These are phyloP conservation scores for Leccinum boreale DNA, from an alignment of 768 basidiomycete species.

Conservation along the genomic window DNA sequence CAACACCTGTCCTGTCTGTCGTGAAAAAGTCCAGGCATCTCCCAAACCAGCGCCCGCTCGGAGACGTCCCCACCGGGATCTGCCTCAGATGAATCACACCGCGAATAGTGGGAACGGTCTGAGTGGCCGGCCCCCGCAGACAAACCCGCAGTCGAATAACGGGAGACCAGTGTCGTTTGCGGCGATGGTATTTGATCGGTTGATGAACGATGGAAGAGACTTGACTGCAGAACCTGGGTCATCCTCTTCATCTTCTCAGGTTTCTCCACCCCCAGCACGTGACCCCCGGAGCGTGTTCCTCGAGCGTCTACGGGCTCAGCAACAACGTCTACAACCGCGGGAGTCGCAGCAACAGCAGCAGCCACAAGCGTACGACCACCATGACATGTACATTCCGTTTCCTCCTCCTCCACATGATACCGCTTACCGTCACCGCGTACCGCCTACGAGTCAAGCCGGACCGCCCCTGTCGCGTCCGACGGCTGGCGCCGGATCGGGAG, in stretches of 20 bases:
- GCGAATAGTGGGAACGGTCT: background rate
- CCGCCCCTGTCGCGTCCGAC: slow-evolving; percentile 3
- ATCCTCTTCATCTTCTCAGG: slow-evolving; percentile 1
- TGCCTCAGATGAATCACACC: slow-evolving; percentile 11
- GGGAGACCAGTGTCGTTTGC: slow-evolving; percentile 17
- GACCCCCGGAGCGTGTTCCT: slow-evolving; percentile 8
- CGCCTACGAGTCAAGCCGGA: slow-evolving; percentile 10
- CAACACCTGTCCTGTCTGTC: slow-evolving; percentile 79
- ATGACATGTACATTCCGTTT: background rate
- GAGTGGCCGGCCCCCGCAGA: slow-evolving; percentile 3
- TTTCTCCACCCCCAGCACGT: background rate
- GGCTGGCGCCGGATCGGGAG: background rate
- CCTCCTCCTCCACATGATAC: slow-evolving; percentile 1
- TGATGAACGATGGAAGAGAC: slow-evolving; percentile 18
- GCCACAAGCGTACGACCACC: slow-evolving; percentile 1
- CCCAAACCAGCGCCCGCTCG: slow-evolving; percentile 23
- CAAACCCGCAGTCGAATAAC: slow-evolving; percentile 6
- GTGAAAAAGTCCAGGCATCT: slow-evolving; percentile 47
- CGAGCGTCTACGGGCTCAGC: slow-evolving; percentile 17
- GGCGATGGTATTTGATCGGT: slow-evolving; percentile 19
- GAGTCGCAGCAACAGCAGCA: slow-evolving; percentile 3
- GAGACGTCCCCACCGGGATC: slow-evolving; percentile 13
- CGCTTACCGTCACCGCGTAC: slow-evolving; percentile 6
- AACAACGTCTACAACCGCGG: slow-evolving; percentile 10
- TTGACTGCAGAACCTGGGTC: slow-evolving; percentile 3